Evolutionary conservation across 1,284 basidiomycete genomes (phyloP).

Genomic region (Naganishia sp.): DNA sequence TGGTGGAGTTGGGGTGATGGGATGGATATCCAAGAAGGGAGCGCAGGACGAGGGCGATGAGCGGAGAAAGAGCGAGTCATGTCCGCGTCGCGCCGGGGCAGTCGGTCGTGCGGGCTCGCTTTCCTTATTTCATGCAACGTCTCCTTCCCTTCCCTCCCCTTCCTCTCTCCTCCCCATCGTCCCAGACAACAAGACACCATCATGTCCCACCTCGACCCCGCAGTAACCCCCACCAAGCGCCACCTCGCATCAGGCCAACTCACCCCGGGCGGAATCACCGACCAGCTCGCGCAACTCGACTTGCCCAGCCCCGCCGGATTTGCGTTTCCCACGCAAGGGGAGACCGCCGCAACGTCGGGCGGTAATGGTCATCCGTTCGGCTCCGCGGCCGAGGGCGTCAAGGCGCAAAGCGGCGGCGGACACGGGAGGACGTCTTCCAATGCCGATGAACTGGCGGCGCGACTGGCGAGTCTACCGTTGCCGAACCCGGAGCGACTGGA

Average conservation of each 20-base stretch:
- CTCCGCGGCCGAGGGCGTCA: constrained; percentile 33
- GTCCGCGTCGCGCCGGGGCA: constrained; percentile 4
- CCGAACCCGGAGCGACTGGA: constrained; percentile 53
- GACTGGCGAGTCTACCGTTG: constrained; percentile 41
- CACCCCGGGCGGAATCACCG: constrained; percentile 51
- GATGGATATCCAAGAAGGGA: neutral
- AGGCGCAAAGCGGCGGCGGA: neutral
- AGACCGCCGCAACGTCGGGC: constrained; percentile 7
- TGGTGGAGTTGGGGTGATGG: too few species aligned
- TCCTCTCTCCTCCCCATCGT: too few species aligned
- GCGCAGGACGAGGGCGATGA: neutral
- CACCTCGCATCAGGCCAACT: constrained; percentile 16
- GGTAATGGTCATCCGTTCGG: constrained; percentile 28
- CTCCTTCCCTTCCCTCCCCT: too few species aligned
- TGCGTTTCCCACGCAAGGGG: constrained; percentile 37
- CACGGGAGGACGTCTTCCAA: constrained; percentile 17
- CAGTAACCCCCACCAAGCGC: constrained; percentile 10
- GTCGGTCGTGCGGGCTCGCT: too few species aligned
- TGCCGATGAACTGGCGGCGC: constrained; percentile 40
- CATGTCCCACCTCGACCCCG: constrained; percentile 24
- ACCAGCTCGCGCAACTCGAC: constrained; percentile 50
- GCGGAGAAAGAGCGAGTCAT: neutral
- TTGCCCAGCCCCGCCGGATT: constrained; percentile 49
- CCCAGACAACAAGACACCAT: too few species aligned
- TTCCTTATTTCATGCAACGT: too few species aligned